A percentile compares a stretch with the other conserved stretches of the same genome.
Evolutionary conservation across 441 rosid genomes (phyloP).

Genomic region (Raphanus hybrid): DNA sequence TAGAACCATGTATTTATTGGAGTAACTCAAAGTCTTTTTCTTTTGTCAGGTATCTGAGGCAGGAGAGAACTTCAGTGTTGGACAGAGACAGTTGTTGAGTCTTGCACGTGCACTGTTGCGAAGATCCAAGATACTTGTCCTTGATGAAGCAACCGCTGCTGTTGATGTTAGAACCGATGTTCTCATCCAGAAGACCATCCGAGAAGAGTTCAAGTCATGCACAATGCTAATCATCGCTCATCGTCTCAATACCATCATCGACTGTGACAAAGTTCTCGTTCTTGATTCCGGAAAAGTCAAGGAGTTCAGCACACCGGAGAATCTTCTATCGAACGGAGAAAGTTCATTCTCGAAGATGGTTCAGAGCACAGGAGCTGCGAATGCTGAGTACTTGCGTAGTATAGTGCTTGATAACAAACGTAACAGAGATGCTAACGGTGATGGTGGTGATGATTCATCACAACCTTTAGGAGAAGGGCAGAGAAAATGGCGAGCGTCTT

Average conservation of each 20-base stretch:
- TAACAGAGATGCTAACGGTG: constrained; percentile 12
- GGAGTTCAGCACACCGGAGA: constrained; percentile 79
- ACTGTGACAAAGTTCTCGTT: constrained; percentile 80
- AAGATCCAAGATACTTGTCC: constrained; percentile 94
- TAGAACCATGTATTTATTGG: too few species aligned
- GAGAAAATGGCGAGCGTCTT: too few species aligned
- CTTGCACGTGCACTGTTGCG: constrained; percentile 92
- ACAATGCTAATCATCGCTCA: constrained; percentile 96
- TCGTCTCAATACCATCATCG: constrained; percentile 89
- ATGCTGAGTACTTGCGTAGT: constrained; percentile 84
- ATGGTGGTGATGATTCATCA: constrained; percentile 4
- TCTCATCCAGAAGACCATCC: constrained; percentile 90
- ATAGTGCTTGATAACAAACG: constrained; percentile 60
- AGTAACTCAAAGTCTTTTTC: too few species aligned
- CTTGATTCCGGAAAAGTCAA: constrained; percentile 90
- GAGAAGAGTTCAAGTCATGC: constrained; percentile 91
- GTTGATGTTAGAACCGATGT: constrained; percentile 98
- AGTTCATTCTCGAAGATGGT: constrained; percentile 96
- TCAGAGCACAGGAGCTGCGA: constrained; percentile 91
- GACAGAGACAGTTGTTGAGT: constrained; percentile 90
- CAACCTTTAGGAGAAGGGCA: too few species aligned
- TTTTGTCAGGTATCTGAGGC: constrained; percentile 72
- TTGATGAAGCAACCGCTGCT: constrained; percentile 98
- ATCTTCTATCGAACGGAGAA: constrained; percentile 65
- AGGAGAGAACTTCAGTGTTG: constrained; percentile 95